phyloP scores from a whole-genome alignment of 371 early-diverging fungal species.

The Catenaria anguillulae region DNA sequence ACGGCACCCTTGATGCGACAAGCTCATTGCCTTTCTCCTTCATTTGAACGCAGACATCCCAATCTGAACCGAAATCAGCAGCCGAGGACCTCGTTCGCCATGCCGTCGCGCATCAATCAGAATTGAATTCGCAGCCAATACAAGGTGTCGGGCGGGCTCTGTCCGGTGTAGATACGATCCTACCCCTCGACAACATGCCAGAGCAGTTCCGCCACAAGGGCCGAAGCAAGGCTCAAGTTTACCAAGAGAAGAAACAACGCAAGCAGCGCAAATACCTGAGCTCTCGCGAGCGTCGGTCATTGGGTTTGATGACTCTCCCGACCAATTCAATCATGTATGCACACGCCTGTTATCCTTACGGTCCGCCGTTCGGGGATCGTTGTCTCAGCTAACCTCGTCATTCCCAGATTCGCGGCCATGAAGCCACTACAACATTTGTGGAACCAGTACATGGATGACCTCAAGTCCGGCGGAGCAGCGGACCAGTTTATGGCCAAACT shows the following conservation, averaged over 20 bases:
- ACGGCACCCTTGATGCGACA: too few relatives aligned
- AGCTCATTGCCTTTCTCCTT: too few relatives aligned
- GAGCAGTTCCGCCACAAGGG: background rate
- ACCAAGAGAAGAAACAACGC: background rate
- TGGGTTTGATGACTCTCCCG: background rate
- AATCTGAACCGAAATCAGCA: too few relatives aligned
- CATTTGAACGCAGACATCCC: too few relatives aligned
- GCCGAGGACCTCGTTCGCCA: too few relatives aligned
- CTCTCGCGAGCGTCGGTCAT: background rate
- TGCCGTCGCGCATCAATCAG: too few relatives aligned
- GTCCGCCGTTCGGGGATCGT: too few relatives aligned
- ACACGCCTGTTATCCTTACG: too few relatives aligned
- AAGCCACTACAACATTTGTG: slow-evolving; percentile 62
- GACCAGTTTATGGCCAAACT: slow-evolving; percentile 41
- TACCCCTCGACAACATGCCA: background rate
- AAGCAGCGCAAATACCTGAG: background rate
- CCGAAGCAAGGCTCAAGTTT: background rate
- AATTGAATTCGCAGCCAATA: too few relatives aligned
- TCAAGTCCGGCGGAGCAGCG: slow-evolving; percentile 47
- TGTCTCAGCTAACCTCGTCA: too few relatives aligned
- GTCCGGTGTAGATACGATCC: background rate
- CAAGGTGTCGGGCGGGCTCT: too few relatives aligned
- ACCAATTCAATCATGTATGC: slow-evolving; percentile 20
- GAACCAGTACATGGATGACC: slow-evolving; percentile 57
- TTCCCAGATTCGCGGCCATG: slow-evolving; percentile 26